Evolutionary conservation across 2,329 filamentous ascomycete species (phyloP), one percentile per base, ranked within the genome.

Genomic region (Fusarium cicatricum): DNA sequence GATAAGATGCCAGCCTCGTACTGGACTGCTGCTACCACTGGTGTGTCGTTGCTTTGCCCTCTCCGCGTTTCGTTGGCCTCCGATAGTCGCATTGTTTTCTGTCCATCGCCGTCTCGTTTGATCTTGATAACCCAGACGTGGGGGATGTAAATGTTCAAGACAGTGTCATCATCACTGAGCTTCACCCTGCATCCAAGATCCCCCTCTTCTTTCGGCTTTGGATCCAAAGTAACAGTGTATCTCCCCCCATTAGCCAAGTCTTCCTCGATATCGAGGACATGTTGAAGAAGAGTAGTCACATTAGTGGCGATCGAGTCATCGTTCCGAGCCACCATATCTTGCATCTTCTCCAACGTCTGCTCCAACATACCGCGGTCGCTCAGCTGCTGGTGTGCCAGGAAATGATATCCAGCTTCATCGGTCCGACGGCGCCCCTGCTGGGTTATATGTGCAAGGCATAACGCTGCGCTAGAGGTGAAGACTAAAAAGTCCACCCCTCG

Each of bases 401-500:
- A 73, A 19, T 71, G 54, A 55, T 72, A 29, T 37, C 56, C 56
- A 0, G 32, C 26, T 9, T 58, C 52, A 6, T 44, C 38, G 6
- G 52, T 49, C 5, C 51, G 21, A 5, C 58, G 61, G 2, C 66
- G 62, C 6, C 69, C 68, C 4, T 58, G 65, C 8, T 55, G 63
- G 3, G 68, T 75, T 3, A 62, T 74, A 55, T 85, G 80, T 0
- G 77, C 78, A 0, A 84, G 69, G 15, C 82, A 75, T 1, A 85
- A 66, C 0, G 81, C 78, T 60, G 80, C 78, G 26, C 76, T 75
- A 0, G 81, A 78, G 5, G 83, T 77, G 4, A 85, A 75, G 0
- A 78, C 77, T 1, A 80, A 72, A 33, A 82, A 82, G 64, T 85
- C 81, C 1, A 79, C 73, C 19, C 80, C 79, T 1, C 81, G 78